Evolutionary conservation across 345 rosid species (phyloP).

Genomic region (Theobroma cacao): DNA sequence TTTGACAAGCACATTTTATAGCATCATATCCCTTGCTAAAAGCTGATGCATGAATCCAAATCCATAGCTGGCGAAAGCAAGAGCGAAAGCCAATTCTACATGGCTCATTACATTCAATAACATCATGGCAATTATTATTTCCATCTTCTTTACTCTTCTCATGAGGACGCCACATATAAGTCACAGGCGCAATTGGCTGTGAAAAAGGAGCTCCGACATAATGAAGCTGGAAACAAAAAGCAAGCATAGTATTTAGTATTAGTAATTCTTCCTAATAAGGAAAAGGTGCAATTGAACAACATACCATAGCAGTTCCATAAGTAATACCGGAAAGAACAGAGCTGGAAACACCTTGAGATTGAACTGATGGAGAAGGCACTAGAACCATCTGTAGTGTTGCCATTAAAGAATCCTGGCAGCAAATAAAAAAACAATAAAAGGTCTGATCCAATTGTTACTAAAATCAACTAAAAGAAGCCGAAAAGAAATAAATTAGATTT

Average conservation of each 20-base stretch:
- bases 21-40: conserved; percentile 71
- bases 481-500: neutral
- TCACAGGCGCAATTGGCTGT: conserved; percentile 63
- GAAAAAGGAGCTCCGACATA: conserved; percentile 55
- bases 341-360: conserved; percentile 30
- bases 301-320: conserved; percentile 73
- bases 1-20: conserved; percentile 61
- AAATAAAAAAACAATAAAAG: neutral
- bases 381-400: conserved; percentile 52
- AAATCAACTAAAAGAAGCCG: neutral
- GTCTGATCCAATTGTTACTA: neutral
- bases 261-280: neutral
- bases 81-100: conserved; percentile 13
- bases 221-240: conserved; percentile 57
- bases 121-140: conserved; percentile 9
- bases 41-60: conserved; percentile 90
- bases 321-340: conserved; percentile 56
- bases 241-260: neutral
- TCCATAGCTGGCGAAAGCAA: conserved; percentile 54
- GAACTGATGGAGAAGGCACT: conserved; percentile 51
- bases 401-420: conserved; percentile 57
- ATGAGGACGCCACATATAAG: conserved; percentile 70
- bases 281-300: conserved; percentile 6
- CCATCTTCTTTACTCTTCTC: conserved; percentile 25
- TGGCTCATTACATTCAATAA: conserved; percentile 21